A percentile compares a stretch with the other conserved stretches of the same genome.
These are phyloP conservation scores for Leishmania aethiopica DNA, from an alignment of 208 protist species.

Conservation along the genomic window DNA sequence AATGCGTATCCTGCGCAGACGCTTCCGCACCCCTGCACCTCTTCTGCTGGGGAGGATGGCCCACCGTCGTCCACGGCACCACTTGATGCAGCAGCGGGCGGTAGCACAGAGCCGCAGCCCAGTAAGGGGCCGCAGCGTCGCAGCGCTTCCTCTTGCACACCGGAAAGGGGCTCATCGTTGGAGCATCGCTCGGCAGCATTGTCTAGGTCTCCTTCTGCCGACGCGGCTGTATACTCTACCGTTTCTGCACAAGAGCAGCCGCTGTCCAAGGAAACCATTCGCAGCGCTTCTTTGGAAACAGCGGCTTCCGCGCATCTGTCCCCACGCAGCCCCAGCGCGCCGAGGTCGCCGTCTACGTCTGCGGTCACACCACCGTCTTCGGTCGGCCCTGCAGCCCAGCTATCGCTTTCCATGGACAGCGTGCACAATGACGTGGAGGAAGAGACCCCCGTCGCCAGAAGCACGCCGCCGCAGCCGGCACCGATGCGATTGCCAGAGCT, in stretches of 20 bases:
- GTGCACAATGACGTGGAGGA: neutral
- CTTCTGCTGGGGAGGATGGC: neutral
- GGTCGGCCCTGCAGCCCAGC: slow-evolving; percentile 1
- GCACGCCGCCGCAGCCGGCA: neutral
- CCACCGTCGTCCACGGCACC: neutral
- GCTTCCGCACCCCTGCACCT: neutral
- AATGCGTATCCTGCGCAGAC: neutral
- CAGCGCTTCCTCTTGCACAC: neutral
- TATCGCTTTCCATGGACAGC: neutral
- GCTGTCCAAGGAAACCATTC: neutral
- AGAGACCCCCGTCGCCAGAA: neutral
- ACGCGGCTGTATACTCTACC: neutral
- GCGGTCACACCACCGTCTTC: neutral
- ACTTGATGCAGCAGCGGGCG: neutral
- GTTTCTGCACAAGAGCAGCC: neutral
- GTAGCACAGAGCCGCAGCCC: neutral
- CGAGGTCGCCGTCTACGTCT: slow-evolving; percentile 2
- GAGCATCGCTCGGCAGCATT: neutral
- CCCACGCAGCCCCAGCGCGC: neutral
- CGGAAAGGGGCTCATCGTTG: neutral
- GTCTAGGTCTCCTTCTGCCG: neutral
- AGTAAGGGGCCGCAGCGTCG: neutral
- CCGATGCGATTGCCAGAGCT: neutral
- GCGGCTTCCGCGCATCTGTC: neutral
- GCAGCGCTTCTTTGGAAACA: neutral